phyloP scores from a whole-genome alignment of 768 basidiomycete genomes.

The Russula abietina region DNA sequence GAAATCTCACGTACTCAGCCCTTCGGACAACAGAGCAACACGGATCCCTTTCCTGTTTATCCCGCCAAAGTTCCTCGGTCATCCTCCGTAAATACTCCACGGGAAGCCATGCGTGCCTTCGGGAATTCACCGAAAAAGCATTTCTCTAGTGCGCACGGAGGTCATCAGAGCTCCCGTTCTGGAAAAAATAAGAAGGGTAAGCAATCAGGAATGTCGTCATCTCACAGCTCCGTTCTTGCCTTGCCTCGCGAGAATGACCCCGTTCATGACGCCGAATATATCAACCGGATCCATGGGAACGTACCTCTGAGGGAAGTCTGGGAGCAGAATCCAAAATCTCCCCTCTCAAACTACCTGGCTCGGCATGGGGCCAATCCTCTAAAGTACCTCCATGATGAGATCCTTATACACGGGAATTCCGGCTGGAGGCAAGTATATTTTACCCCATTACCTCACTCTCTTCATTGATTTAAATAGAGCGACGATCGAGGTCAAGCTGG shows the following conservation, averaged over 20 bases:
- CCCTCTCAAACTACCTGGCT: constrained; percentile 41
- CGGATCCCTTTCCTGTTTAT: neutral
- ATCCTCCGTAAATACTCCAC: constrained; percentile 1
- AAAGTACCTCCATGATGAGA: constrained; percentile 31
- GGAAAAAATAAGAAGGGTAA: constrained; percentile 3
- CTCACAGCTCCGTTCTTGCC: constrained; percentile 6
- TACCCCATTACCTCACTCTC: neutral
- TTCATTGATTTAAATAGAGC: constrained; percentile 19
- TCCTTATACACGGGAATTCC: constrained; percentile 29
- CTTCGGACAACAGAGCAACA: neutral
- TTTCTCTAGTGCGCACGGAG: neutral
- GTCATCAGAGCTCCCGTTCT: constrained; percentile 5
- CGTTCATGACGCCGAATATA: constrained; percentile 34
- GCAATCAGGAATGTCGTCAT: neutral
- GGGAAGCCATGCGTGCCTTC: constrained; percentile 16
- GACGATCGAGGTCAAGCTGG: constrained; percentile 12
- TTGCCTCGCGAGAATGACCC: constrained; percentile 26
- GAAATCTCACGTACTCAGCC: constrained; percentile 15
- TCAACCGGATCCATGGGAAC: constrained; percentile 29
- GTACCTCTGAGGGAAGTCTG: constrained; percentile 31
- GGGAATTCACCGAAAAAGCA: constrained; percentile 14
- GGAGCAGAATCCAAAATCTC: constrained; percentile 47
- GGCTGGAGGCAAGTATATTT: constrained; percentile 42
- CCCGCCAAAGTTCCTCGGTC: constrained; percentile 13
- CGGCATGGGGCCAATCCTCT: constrained; percentile 25